These are phyloP conservation scores for Epichloe sp. DNA, from an alignment of 2,329 filamentous ascomycete genomes.

Conservation along the genomic window DNA sequence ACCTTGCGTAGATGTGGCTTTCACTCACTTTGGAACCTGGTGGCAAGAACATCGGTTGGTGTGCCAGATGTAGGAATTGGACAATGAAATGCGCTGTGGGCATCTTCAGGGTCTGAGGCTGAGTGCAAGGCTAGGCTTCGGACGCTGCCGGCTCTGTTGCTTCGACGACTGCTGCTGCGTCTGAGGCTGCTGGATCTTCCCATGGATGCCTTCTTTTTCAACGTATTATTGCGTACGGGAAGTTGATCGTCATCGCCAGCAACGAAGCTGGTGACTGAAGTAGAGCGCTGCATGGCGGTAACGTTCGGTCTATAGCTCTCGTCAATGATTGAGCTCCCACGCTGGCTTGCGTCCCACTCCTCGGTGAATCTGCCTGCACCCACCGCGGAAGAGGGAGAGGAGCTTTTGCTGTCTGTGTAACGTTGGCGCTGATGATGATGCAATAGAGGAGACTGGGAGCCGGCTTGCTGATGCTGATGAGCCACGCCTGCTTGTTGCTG, in stretches of 20 bases:
- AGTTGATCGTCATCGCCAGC: constrained; percentile 30
- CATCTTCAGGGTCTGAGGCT: constrained; percentile 51
- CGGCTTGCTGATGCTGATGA: constrained; percentile 4
- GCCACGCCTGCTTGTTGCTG: constrained; percentile 6
- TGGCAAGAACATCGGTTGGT: constrained; percentile 77
- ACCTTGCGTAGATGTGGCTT: not conserved
- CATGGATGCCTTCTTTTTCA: constrained; percentile 80
- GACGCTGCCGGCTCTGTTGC: constrained; percentile 75
- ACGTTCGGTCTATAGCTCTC: constrained; percentile 18
- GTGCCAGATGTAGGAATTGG: constrained; percentile 79
- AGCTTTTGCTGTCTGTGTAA: not conserved
- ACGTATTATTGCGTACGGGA: constrained; percentile 48
- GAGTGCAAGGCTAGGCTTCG: constrained; percentile 65
- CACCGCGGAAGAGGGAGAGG: not conserved
- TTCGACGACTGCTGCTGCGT: constrained; percentile 68
- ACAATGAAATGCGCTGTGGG: constrained; percentile 75
- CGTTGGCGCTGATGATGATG: constrained; percentile 11
- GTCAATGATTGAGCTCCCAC: constrained; percentile 51
- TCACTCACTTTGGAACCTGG: constrained; percentile 69
- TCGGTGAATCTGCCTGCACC: constrained; percentile 46
- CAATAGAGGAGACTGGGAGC: constrained; percentile 9
- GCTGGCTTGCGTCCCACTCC: constrained; percentile 57
- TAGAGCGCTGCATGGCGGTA: constrained; percentile 43
- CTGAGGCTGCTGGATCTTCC: constrained; percentile 61
- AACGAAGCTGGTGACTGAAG: constrained; percentile 43